Evolutionary conservation across 345 rosid species (phyloP).

Genomic region (Limnanthes douglasii): DNA sequence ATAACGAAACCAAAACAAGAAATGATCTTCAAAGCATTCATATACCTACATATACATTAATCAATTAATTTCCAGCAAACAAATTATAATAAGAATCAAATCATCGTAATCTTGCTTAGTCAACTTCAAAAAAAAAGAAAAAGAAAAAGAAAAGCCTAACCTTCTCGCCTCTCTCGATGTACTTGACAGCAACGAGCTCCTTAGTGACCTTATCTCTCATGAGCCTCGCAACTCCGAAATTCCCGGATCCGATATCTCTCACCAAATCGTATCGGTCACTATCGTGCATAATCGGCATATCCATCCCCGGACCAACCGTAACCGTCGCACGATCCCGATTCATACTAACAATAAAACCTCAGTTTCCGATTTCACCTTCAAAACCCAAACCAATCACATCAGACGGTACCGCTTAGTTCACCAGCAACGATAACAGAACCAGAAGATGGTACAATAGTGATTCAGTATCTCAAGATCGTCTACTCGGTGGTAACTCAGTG

Average conservation of each 20-base stretch:
- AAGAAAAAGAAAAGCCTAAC: slow-evolving; percentile 10
- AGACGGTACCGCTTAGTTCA: too few species aligned
- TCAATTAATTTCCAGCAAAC: too few species aligned
- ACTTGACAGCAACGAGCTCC: slow-evolving; percentile 95
- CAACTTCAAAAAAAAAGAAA: slow-evolving; percentile 4
- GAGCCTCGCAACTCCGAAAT: slow-evolving; percentile 78
- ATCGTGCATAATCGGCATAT: slow-evolving; percentile 93
- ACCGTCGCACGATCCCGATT: slow-evolving; percentile 42
- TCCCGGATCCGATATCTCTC: slow-evolving; percentile 79
- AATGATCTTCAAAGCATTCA: neutral
- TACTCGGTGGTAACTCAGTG: too few species aligned
- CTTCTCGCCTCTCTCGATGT: slow-evolving; percentile 91
- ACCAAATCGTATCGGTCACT: slow-evolving; percentile 87
- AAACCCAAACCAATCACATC: slow-evolving; percentile 2
- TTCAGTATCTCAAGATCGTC: too few species aligned
- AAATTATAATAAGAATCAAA: neutral
- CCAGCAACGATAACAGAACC: too few species aligned
- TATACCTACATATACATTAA: neutral
- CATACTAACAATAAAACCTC: too few species aligned
- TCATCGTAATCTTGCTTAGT: too few species aligned
- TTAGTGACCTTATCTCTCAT: slow-evolving; percentile 68
- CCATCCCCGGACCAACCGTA: slow-evolving; percentile 49
- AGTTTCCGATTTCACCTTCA: neutral
- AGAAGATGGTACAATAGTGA: too few species aligned
- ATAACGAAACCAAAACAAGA: slow-evolving; percentile 2